Conservation (phyloP, 1,139 yeast species). For the Suhomyces anneliseae region DNA sequence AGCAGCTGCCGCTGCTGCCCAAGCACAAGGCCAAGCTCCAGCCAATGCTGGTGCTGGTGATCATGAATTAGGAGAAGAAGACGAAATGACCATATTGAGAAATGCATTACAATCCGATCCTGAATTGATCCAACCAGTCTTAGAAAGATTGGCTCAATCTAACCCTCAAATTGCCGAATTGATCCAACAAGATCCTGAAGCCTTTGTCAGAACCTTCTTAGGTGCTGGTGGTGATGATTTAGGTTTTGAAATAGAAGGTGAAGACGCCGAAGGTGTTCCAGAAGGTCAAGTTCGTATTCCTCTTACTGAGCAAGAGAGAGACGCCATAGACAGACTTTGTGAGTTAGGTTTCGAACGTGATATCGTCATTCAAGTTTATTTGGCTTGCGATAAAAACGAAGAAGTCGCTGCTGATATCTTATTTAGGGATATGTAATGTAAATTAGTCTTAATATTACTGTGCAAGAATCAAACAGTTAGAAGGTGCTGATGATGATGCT, state of each 20-base stretch:
- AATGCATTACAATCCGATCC: conserved; percentile 84
- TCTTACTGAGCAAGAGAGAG: conserved; percentile 81
- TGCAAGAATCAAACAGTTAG: too few relatives aligned
- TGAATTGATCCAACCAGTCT: conserved; percentile 78
- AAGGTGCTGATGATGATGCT: too few relatives aligned
- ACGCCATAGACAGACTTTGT: conserved; percentile 81
- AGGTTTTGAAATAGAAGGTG: conserved; percentile 41
- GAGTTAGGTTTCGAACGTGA: conserved; percentile 91
- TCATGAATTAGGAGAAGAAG: conserved; percentile 43
- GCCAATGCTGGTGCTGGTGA: conserved; percentile 15
- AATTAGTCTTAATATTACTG: conserved; percentile 5
- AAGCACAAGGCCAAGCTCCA: conserved; percentile 19
- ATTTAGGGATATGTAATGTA: conserved; percentile 51
- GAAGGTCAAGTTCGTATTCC: conserved; percentile 56
- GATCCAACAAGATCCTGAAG: conserved; percentile 85
- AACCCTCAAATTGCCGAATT: conserved; percentile 86
- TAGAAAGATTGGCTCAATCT: conserved; percentile 79
- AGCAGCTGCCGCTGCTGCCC: conserved; percentile 63
- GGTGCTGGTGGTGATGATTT: conserved; percentile 56
- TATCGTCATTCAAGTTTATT: conserved; percentile 87
- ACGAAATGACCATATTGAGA: conserved; percentile 66
- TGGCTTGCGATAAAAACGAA: conserved; percentile 98
- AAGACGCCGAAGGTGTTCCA: conserved; percentile 30
- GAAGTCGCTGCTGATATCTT: conserved; percentile 93
- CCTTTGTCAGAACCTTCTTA: conserved; percentile 69